These are phyloP conservation scores for Skeletonema costatum DNA, from an alignment of 108 stramenopile genomes.

Conservation along the genomic window DNA sequence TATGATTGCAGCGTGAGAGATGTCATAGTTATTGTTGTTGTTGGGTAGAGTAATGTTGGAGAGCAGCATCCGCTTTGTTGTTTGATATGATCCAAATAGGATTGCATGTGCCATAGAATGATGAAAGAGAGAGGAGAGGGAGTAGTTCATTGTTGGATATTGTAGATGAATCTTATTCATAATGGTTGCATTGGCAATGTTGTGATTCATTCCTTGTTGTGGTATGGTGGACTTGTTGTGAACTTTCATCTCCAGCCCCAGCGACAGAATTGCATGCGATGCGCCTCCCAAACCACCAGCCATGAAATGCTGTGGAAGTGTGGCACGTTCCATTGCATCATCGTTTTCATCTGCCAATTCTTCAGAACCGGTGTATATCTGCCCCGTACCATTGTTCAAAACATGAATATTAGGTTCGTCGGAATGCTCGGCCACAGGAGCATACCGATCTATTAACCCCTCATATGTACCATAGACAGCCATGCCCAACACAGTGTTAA, in stretches of 20 bases:
- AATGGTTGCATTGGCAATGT: not conserved
- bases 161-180: conserved; percentile 9
- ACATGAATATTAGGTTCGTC: conserved; percentile 3
- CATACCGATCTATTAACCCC: conserved; percentile 36
- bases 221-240: not conserved
- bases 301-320: conserved; percentile 48
- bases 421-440: not conserved
- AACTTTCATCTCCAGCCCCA: conserved; percentile 27
- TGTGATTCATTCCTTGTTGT: conserved; percentile 5
- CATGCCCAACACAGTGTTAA: conserved; percentile 69
- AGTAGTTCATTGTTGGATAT: conserved; percentile 18
- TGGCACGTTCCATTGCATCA: conserved; percentile 44
- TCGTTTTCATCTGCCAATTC: not conserved
- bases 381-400: not conserved
- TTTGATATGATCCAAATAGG: conserved; percentile 74
- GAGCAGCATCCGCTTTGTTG: conserved; percentile 39
- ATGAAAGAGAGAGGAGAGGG: conserved; percentile 36
- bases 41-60: conserved; percentile 3
- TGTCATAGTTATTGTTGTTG: conserved; percentile 3
- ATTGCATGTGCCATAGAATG: conserved; percentile 65
- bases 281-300: conserved; percentile 57
- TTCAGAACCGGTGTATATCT: not conserved
- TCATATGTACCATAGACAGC: conserved; percentile 73
- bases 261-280: conserved; percentile 46
- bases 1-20: conserved; percentile 24